A percentile compares a stretch with the other conserved stretches of the same genome.
Evolutionary conservation across 352 stramenopile genomes (phyloP).

Genomic region (Phytopythium boreale): DNA sequence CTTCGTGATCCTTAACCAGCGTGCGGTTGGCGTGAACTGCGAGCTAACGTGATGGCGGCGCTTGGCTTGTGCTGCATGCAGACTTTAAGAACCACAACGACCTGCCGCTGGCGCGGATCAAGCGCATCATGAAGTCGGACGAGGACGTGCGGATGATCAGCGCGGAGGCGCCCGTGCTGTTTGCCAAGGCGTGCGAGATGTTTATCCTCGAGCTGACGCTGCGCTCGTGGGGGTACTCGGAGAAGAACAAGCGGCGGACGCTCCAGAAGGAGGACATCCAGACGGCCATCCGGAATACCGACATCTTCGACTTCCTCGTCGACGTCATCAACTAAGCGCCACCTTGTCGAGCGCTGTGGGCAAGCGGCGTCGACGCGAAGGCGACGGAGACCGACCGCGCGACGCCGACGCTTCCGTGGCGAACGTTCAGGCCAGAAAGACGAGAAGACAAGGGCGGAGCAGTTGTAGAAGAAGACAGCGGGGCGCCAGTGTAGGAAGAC

Average conservation of each 20-base stretch:
- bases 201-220: constrained; percentile 99
- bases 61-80: constrained; percentile 12
- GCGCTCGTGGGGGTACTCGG: constrained; percentile 87
- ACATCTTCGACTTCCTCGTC: constrained; percentile 99
- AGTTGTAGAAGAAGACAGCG: neutral
- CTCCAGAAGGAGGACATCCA: constrained; percentile 99
- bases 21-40: neutral
- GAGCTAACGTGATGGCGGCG: too few species aligned
- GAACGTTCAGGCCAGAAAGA: neutral
- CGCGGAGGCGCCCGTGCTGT: constrained; percentile 97
- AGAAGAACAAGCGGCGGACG: constrained; percentile 90
- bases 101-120: constrained; percentile 97
- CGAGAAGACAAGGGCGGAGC: neutral
- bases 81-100: constrained; percentile 99
- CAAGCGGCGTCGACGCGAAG: neutral
- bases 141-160: constrained; percentile 99
- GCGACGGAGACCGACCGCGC: neutral
- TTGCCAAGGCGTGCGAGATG: constrained; percentile 99
- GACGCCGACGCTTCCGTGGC: neutral
- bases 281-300: constrained; percentile 97
- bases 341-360: neutral
- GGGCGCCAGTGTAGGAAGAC: neutral
- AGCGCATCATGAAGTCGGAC: constrained; percentile 99
- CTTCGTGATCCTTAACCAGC: constrained; percentile 1
- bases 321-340: constrained; percentile 88